These are phyloP conservation scores for Ceratobasidium sp. DNA, from an alignment of 1,284 basidiomycete species.

Conservation along the genomic window DNA sequence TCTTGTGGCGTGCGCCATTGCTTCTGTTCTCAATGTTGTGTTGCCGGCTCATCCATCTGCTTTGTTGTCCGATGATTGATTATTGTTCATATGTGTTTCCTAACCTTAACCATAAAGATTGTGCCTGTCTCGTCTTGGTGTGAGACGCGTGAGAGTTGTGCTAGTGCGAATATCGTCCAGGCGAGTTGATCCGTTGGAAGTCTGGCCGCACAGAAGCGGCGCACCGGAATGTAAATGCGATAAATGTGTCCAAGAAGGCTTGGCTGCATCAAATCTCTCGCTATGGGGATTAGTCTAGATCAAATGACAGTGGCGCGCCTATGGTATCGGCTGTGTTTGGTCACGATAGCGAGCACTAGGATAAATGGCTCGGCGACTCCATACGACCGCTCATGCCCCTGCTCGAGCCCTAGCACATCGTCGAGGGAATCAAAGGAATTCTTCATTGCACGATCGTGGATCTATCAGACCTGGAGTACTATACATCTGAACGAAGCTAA, in stretches of 20 bases:
- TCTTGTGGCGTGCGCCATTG: neutral
- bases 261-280: constrained; percentile 19
- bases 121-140: constrained; percentile 2
- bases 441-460: constrained; percentile 14
- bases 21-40: constrained; percentile 34
- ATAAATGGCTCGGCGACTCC: neutral
- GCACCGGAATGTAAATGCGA: neutral
- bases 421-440: neutral
- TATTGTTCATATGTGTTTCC: constrained; percentile 45
- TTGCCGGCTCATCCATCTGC: constrained; percentile 38
- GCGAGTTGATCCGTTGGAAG: neutral
- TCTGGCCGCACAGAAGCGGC: no score
- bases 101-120: constrained; percentile 46
- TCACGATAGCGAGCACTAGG: neutral
- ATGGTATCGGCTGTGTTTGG: constrained; percentile 1
- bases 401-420: constrained; percentile 2
- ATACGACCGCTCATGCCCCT: neutral
- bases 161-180: constrained; percentile 7
- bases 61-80: constrained; percentile 41
- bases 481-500: constrained; percentile 32
- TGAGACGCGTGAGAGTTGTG: constrained; percentile 1
- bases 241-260: neutral
- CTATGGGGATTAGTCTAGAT: constrained; percentile 1
- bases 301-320: neutral
- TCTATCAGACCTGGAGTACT: constrained; percentile 15